These are phyloP conservation scores for Moelleriella libera DNA, from an alignment of 2,329 filamentous ascomycete species.

Conservation along the genomic window DNA sequence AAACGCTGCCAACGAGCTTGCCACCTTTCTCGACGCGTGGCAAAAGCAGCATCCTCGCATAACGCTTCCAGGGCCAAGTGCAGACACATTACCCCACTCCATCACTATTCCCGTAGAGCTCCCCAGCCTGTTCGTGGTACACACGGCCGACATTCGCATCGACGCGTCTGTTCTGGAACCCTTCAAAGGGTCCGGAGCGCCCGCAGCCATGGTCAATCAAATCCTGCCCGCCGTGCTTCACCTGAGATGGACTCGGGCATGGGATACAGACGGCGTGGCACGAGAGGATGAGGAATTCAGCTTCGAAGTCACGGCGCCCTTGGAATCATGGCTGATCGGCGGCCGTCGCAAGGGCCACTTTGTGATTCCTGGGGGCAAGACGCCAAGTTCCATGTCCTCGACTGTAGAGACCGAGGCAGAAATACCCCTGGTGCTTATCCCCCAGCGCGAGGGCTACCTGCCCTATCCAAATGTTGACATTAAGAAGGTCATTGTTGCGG, in stretches of 20 bases:
- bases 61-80: constrained; percentile 9
- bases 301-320: constrained; percentile 64
- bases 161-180: constrained; percentile 19
- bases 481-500: constrained; percentile 32
- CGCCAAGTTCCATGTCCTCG: constrained; percentile 27
- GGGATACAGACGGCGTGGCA: constrained; percentile 34
- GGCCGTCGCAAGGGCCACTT: constrained; percentile 72
- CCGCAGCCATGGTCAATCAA: constrained; percentile 45
- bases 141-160: constrained; percentile 58
- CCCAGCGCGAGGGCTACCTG: constrained; percentile 64
- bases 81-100: constrained; percentile 26
- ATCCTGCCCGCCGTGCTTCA: constrained; percentile 48
- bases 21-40: constrained; percentile 18
- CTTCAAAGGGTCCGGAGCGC: constrained; percentile 18
- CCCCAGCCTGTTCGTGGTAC: constrained; percentile 67
- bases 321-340: constrained; percentile 73
- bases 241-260: constrained; percentile 47
- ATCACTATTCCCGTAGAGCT: constrained; percentile 87
- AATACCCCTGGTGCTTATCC: constrained; percentile 64
- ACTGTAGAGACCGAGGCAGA: constrained; percentile 36
- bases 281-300: constrained; percentile 54
- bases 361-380: constrained; percentile 30
- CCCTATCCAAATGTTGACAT: constrained; percentile 70
- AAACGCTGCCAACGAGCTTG: constrained; percentile 12
- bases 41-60: constrained; percentile 14